Conservation (phyloP, 495 filamentous ascomycete species). For the Delitschia confertaspora region DNA sequence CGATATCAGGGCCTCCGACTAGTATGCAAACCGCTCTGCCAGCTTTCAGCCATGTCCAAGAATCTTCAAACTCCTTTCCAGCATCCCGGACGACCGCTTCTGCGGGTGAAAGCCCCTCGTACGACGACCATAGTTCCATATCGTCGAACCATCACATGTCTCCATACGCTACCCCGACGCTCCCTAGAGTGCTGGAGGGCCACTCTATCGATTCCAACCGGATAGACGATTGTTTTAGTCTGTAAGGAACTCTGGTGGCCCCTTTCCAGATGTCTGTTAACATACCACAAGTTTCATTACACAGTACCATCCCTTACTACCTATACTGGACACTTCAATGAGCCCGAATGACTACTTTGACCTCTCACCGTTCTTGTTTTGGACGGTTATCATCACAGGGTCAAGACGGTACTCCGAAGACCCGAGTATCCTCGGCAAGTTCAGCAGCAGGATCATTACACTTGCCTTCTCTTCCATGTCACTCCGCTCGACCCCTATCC, state of each 20-base stretch:
- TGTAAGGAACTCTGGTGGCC: constrained; percentile 7
- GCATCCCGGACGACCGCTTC: too few species aligned
- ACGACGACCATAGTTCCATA: too few species aligned
- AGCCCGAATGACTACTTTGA: constrained; percentile 40
- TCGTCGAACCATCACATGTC: too few species aligned
- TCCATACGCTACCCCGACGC: too few species aligned
- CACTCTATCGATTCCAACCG: constrained; percentile 9
- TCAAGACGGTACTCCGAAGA: constrained; percentile 37
- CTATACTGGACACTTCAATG: constrained; percentile 38
- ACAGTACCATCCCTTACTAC: constrained; percentile 41
- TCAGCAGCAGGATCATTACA: constrained; percentile 38
- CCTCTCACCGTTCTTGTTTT: constrained; percentile 44
- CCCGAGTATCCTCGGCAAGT: constrained; percentile 38
- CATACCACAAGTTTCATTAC: constrained; percentile 37
- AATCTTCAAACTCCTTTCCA: too few species aligned
- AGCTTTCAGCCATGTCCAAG: too few species aligned
- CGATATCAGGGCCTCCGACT: too few species aligned
- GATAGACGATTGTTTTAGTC: constrained; percentile 18
- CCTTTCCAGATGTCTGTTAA: neutral
- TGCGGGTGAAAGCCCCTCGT: too few species aligned
- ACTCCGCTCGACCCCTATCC: constrained; percentile 36
- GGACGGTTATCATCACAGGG: constrained; percentile 35
- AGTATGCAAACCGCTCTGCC: too few species aligned
- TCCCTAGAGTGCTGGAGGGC: constrained; percentile 6
- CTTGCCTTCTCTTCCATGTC: constrained; percentile 40